A percentile compares a stretch with the other conserved stretches of the same genome.
These are phyloP conservation scores for Colletotrichum filicis DNA, from an alignment of 2,329 filamentous ascomycete genomes.

Conservation along the genomic window DNA sequence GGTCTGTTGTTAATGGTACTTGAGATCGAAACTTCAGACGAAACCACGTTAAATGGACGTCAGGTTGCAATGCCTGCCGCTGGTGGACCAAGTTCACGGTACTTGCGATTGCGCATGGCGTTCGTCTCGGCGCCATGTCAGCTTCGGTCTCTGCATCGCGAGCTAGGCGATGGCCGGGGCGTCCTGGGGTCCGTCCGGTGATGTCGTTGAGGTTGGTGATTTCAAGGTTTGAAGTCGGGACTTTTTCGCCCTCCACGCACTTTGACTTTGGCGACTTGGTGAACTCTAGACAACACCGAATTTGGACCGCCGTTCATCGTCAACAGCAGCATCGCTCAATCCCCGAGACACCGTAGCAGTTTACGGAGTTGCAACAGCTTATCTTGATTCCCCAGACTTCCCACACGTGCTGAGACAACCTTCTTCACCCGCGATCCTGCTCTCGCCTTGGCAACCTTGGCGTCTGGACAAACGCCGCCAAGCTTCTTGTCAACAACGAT, in stretches of 20 bases:
- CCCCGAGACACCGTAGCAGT: constrained; percentile 11
- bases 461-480: constrained; percentile 23
- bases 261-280: neutral
- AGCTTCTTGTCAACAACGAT: constrained; percentile 34
- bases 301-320: neutral
- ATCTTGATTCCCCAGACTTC: constrained; percentile 31
- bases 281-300: neutral
- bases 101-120: constrained; percentile 9
- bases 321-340: neutral
- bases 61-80: constrained; percentile 4
- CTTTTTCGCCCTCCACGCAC: neutral
- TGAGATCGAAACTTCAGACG: constrained; percentile 27
- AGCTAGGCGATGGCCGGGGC: neutral
- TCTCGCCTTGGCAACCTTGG: constrained; percentile 33
- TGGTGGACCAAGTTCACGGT: constrained; percentile 11
- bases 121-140: constrained; percentile 18
- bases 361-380: neutral
- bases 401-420: constrained; percentile 34
- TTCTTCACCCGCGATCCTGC: constrained; percentile 32
- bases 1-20: constrained; percentile 9
- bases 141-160: neutral
- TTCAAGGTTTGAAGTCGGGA: neutral
- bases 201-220: neutral
- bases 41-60: constrained; percentile 24
- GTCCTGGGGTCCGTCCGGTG: neutral